Evolutionary conservation across 2,329 filamentous ascomycete genomes (phyloP), one percentile per base, ranked within the genome.

Genomic region (Penicillium capsulatum): DNA sequence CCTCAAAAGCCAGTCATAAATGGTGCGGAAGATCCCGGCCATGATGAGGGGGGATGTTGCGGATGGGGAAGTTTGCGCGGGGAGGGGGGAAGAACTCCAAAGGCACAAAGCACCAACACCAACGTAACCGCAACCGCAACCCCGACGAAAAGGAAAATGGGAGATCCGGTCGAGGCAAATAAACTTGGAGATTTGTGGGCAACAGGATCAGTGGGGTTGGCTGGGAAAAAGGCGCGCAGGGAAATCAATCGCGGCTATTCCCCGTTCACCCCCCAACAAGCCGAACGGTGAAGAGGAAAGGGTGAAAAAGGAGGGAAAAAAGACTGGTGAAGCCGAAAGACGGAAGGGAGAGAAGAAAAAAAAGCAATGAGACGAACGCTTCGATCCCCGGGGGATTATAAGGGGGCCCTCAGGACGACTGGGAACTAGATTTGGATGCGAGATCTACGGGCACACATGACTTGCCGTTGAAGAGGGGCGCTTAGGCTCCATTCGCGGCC

Each of bases 1-100:
- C 75, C 91, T 84, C 72, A 98, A 74, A 66, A 97, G 76, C 91
- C 91, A 97, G 80, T 97, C 92, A 76, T 97, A 97, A 68, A 98
- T 83, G 71, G 83, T 84, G 64, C 84, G 86, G 70, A 98, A 94
- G 66, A 98, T 73, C 57, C 87, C 86, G 59, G 88, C 86, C 90
- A 97, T 97, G 69, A 13, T 17, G 24, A 17, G 26, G 34, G 27
- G 28, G 29, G 22, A 30, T 16, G 17, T 27, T 28, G 17, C 17
- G 26, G 17, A 27, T 26, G 30, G 27, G 31, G 34, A 24, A 22
- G 9, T 27, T 31, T 26, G 26, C 26, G 26, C 24, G 34, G 34
- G 17, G 14, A 13, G 10, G 26, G 17, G 16, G 9, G 24, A 24
- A 16, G 32, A 22, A 22, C 19, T 22, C 19, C 5, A 22, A 22